Evolutionary conservation across 305 asterid genomes (phyloP), one percentile per base, ranked within the genome.

Genomic region (Fraxinus latifolia): DNA sequence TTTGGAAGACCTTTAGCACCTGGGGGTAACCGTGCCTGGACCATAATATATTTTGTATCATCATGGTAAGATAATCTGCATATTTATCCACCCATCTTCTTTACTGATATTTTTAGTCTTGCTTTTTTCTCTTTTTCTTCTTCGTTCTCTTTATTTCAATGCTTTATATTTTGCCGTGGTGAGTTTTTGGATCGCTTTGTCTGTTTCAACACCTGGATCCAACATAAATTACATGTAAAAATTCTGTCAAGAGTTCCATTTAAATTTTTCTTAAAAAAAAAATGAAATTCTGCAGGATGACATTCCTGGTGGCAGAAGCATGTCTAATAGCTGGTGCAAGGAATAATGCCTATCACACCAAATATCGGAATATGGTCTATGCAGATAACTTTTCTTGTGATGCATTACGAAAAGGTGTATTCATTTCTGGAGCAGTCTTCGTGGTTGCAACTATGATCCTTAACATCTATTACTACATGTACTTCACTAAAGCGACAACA

Each of bases 21-120:
- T 1, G 97, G 98, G 25, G 90, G 93, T 79, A 92, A 95, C 85
- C 97, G 98, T 15, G 99, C 97, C 3, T 94, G 98, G 98, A 78
- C 98, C 82, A 95, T 95, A 74, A 93, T 95, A 83, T 93, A 93
- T 85, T 95, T 95, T 72, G 39, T 91, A 2, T 81, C 90, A 14
- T 95, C 99, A 77, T 95, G 97, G 98, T 95, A 80, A 82, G 70
- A 82, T 84, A 44, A 12, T 44, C n/a, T 44, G 55, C 55, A 12
- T 12, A 44, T 44, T 11, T 12, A 12, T 12, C 55, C 50, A 0
- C 82, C 34, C 78, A 34, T 73, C 37, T 76, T 50, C 73, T 71
- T 19, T 23, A 25, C 23, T 67, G 29, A 50, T 17, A 47, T 36
- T 21, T 6, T 27, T 19, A 25, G 44, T n/a, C 37, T n/a, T 62